Evolutionary conservation across 129 eudicot species (phyloP).

Genomic region (Silybum marianum): DNA sequence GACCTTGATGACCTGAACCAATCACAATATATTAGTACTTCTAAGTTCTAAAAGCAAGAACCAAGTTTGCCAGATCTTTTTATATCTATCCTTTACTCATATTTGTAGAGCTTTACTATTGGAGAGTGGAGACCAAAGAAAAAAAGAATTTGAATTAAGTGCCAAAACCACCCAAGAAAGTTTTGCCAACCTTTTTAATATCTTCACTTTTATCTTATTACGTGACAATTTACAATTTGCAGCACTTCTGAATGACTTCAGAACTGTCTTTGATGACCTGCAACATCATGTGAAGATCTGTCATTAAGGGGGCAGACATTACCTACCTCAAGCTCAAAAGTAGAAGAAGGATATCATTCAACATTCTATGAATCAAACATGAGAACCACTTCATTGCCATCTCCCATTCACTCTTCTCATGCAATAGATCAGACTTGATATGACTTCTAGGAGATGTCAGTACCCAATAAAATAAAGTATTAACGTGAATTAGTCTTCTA

Average conservation of each 20-base stretch:
- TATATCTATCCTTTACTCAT: neutral
- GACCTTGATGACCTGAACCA: conserved; percentile 52
- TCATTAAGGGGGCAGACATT: neutral
- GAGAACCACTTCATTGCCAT: conserved; percentile 33
- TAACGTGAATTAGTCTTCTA: neutral
- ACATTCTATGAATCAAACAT: neutral
- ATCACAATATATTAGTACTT: conserved; percentile 8
- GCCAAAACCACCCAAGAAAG: neutral
- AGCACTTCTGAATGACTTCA: conserved; percentile 37
- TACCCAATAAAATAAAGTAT: neutral
- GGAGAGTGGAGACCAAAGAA: neutral
- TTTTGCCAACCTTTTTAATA: conserved; percentile 36
- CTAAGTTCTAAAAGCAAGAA: neutral
- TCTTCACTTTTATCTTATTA: conserved; percentile 26
- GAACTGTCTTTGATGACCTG: conserved; percentile 38
- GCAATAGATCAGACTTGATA: conserved; percentile 6
- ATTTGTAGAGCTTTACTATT: neutral
- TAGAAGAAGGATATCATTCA: neutral
- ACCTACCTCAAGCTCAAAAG: neutral
- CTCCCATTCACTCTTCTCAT: conserved; percentile 26
- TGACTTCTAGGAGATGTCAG: conserved; percentile 14
- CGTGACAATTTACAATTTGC: conserved; percentile 28
- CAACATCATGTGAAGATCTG: conserved; percentile 17
- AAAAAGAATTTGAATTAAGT: neutral
- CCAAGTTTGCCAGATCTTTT: neutral